Evolutionary conservation across 2,329 filamentous ascomycete genomes (phyloP).

Genomic region (Cordyceps cicadae): DNA sequence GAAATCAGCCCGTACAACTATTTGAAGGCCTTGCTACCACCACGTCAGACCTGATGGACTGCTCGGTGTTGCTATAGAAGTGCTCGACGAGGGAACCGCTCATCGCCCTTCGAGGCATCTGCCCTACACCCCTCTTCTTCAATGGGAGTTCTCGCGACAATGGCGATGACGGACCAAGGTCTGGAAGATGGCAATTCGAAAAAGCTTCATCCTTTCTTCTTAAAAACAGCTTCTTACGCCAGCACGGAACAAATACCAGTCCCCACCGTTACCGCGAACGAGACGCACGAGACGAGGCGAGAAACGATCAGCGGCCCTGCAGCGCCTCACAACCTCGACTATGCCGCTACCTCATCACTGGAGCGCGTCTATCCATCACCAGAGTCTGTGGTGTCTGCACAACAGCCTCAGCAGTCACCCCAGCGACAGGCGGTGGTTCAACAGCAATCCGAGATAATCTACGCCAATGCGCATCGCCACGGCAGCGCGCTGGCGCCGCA

Average conservation of each 20-base stretch:
- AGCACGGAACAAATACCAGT: background rate
- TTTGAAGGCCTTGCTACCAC: background rate
- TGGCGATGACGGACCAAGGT: constrained; percentile 37
- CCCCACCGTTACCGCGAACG: background rate
- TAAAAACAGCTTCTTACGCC: constrained; percentile 16
- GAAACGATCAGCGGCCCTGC: constrained; percentile 28
- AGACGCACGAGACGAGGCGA: constrained; percentile 27
- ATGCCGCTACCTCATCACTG: background rate
- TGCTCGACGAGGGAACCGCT: background rate
- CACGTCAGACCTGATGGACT: background rate
- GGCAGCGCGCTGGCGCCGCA: background rate
- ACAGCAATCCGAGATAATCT: background rate
- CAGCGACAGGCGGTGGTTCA: background rate
- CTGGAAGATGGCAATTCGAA: constrained; percentile 27
- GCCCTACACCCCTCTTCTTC: constrained; percentile 2
- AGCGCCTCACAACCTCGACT: constrained; percentile 11
- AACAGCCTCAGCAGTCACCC: background rate
- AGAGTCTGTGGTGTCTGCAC: background rate
- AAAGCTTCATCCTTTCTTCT: constrained; percentile 51
- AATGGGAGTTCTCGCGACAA: constrained; percentile 36
- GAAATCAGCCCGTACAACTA: background rate
- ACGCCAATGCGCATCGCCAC: background rate
- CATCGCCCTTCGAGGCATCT: background rate
- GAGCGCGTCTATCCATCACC: background rate
- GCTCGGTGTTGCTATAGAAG: constrained; percentile 6